Base-by-base conservation (phyloP, 2,329 filamentous ascomycete genomes). In the Penicillium freii region DNA sequence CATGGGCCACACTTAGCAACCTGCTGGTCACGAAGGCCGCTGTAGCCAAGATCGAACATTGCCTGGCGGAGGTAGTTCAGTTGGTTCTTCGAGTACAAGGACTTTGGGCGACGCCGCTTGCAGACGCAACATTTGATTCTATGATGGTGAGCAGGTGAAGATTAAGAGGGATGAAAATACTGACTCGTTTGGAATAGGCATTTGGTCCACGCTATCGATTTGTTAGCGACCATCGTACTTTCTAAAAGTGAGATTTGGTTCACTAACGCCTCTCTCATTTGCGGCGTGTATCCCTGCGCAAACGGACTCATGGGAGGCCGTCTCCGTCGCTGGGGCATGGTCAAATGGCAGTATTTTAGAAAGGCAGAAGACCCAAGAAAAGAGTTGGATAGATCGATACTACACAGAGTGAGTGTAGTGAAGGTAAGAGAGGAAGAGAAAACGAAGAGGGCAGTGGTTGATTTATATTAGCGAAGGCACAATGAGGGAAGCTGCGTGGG, bases 51-150 rank as follows among this genome's bases (percentile, higher is more conserved):
- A 1, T 43, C 17, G 23, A 38, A 43, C 6, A 55, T 45, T 15
- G 51, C 51, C 25, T 38, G 31, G 17, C 56, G 51, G 31, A 58
- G 56, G 19, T 44, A 45, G 45, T 11, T 40, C 23, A 58, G 45
- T 25, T 58, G 56, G 8, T 23, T 55, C 13, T 36, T 27, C 2
- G 56, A 55, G 40, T 49, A 58, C 17, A 47, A 27, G 5, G 33
- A 47, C 13, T 29, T 27, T 5, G 51, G 21, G 10, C 43, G 45
- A 39, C 21, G 29, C 17, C 31, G 46, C 23, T 57, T 49, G 51
- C 56, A 58, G n/a, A 58, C 40, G 17, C 44, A 44, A 13, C 56
- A 58, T 29, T 39, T 55, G 25, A 58, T 54, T 29, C 56, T 58
- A n/a, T 34, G 23, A 43, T 19, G 7, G 45, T 55, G 25, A 50